Base-by-base conservation (phyloP, 371 early-diverging fungal genomes). In the Mortierella sp. region DNA sequence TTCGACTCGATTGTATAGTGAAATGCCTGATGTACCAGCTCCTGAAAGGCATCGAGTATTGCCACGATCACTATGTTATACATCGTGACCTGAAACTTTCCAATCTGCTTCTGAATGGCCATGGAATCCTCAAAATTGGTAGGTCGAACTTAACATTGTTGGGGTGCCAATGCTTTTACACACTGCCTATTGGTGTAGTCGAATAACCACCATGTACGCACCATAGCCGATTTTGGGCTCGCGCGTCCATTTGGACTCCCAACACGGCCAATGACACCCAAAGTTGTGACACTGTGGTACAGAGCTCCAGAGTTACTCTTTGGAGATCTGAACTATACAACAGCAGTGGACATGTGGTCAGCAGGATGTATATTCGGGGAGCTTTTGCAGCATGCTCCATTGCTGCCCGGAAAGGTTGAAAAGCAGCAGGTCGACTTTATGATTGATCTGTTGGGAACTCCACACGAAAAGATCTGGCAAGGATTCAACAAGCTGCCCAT, bases 251-350 rank as follows among this genome's bases (percentile, higher is more conserved):
- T 90, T 55, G 86, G 88, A 49, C 45, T 78, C 45, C 92, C 93
- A 2, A 55, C 77, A 0, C 81, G 86, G 47, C 88, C 94, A 14
- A 92, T 95, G 94, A 95, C 96, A 10, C 96, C 95, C 1, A 88
- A 92, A 54, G 98, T 99, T 7, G 95, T 97, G 3, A 99, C 99
- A 9, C 79, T 97, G 10, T 97, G 97, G 97, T 97, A 98, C 71
- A 88, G 98, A 53, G 86, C 98, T 7, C 98, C 98, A 0, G 98
- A 97, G 80, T 80, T 98, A 0, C 80, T 98, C 0, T 82, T 93
- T 69, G 97, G 97, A 5, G 86, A 86, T 44, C 79, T 84, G 1
- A 83, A 85, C 40, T 97, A 98, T 80, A 86, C 91, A 8, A 85
- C 85, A 4, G 90, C 95, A 4, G 87, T 97, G 4, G 98, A 98